Evolutionary conservation across 106 monocot genomes (phyloP).

Genomic region (Hemerocallis citrina): DNA sequence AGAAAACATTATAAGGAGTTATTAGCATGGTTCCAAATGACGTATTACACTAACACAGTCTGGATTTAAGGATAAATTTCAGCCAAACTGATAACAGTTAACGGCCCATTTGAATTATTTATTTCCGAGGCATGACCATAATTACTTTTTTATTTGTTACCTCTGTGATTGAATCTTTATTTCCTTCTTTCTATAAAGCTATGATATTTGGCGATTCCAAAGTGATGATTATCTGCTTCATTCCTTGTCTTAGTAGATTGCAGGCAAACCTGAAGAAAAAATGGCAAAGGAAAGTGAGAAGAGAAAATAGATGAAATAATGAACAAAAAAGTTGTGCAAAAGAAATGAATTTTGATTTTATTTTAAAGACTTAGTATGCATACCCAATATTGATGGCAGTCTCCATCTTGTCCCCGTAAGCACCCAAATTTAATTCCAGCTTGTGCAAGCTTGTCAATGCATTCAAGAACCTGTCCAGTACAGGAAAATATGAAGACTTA

Average conservation of each 20-base stretch:
- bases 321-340: not conserved
- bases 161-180: constrained; percentile 57
- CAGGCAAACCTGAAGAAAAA: constrained; percentile 66
- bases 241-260: constrained; percentile 89
- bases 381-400: constrained; percentile 99
- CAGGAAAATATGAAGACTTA: not conserved
- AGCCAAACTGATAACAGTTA: too few species aligned
- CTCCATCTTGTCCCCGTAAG: constrained; percentile 99
- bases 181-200: constrained; percentile 68
- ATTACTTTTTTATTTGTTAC: constrained; percentile 22
- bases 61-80: too few species aligned
- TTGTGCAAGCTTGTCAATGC: constrained; percentile 93
- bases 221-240: constrained; percentile 85
- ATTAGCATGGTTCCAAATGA: too few species aligned
- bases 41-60: too few species aligned
- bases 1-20: too few species aligned
- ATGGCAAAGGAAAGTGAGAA: not conserved
- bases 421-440: constrained; percentile 98
- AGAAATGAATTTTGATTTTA: not conserved
- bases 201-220: constrained; percentile 67
- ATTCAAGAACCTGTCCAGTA: constrained; percentile 73
- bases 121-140: too few species aligned
- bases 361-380: not conserved
- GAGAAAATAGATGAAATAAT: too few species aligned
- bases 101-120: not conserved